Base-by-base conservation (phyloP, 495 filamentous ascomycete genomes). In the Xanthoparmelia taractica region DNA sequence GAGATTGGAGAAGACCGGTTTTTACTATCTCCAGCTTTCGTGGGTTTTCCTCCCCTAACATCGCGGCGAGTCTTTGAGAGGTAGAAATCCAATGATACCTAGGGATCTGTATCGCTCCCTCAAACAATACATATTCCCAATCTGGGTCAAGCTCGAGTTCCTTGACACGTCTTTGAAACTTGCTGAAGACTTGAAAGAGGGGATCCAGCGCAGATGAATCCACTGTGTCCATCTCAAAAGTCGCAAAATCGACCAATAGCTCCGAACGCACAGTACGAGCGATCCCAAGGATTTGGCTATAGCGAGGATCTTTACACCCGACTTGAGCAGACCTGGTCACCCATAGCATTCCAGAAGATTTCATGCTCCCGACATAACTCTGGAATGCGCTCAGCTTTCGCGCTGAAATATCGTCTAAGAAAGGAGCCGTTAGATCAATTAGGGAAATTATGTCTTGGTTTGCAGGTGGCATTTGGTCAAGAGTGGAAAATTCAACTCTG, bases 211-310 rank as follows among this genome's bases (percentile, higher is more conserved):
- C n/a, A n/a, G n/a, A n/a, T n/a, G n/a, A n/a, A 31, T 72, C 63
- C 20, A 74, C 57, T 8, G 56, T 27, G 6, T 79, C 73, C 10
- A 78, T 25, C 65, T 84, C 79, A 7, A 77, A 64, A 0, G 75
- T 78, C 5, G 71, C 71, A 50, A 82, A 71, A 23, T 78, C 64
- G 0, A 74, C 59, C 1, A 63, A 18, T 10, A 76, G 29, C 66
- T 83, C 80, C 0, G 65, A 59, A 4, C 80, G 75, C 0, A 79
- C 52, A 10, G 76, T 75, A 13, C 81, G 69, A 4, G 75, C 72
- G 0, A 78, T 4, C 0, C 81, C 81, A 11, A 79, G 41, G 0
- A 75, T 65, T 20, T 73, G 64, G 0, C 59, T 69, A 63, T 70
- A 78, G 4, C 70, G 36, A 0, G 81, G 80, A 41, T 81, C 73